Base-by-base conservation (phyloP, 305 asterid species). In the Salvia sclarea region DNA sequence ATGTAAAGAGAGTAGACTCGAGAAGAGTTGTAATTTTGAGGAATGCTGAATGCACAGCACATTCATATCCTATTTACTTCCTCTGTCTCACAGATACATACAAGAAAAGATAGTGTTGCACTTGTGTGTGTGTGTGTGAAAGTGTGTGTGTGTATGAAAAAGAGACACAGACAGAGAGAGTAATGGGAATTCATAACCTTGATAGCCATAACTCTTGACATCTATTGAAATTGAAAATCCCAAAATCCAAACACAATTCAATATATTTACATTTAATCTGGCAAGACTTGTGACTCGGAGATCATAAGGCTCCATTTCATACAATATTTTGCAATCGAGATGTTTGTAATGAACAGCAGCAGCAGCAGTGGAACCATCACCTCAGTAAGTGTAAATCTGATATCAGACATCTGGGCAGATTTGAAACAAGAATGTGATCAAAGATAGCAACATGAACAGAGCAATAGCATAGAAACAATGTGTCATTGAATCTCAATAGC, bases 361-460 rank as follows among this genome's bases (percentile, higher is more conserved):
- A 48, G 25, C 70, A 48, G 45, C 58, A 43, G 30, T n/a, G n/a
- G n/a, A n/a, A n/a, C n/a, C 69, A 4, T 66, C 58, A 20, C 58
- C 61, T 74, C 70, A 31, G 25, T 43, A 59, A 50, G 52, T 44
- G 59, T 47, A 8, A 24, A 6, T 31, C 63, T 58, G 6, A 8
- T 25, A 21, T 72, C 60, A 75, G 9, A 69, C 76, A 76, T 66
- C 81, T 79, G 76, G 60, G 57, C 38, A 30, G 44, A 62, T 49
- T n/a, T 49, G 63, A 40, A 61, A 55, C 22, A 61, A 10, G 47
- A 65, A 45, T 12, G 2, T 6, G 18, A n/a, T 78, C 50, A 52
- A 47, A 38, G 22, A 73, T 21, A 4, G 31, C 7, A 45, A n/a
- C 44, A 16, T 25, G 1, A 28, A 52, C 31, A 54, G 18, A 28